Evolutionary conservation across 176 grass and related monocot species (phyloP).

Genomic region (Neostapfia colusana): DNA sequence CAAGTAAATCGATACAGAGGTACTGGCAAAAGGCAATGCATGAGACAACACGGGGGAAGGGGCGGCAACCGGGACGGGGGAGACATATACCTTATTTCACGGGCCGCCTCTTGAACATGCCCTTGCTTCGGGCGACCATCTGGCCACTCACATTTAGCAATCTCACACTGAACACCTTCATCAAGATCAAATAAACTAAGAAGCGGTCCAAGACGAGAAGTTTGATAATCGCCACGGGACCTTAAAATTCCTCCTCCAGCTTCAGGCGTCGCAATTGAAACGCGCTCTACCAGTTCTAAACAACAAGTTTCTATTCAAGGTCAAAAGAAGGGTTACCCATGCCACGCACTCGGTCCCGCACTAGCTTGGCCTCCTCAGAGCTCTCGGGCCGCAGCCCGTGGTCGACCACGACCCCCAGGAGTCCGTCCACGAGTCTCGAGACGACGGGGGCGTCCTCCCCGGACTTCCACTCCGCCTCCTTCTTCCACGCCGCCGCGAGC

Average conservation of each 20-base stretch:
- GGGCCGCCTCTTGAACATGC: conserved; percentile 89
- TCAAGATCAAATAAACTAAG: conserved; percentile 12
- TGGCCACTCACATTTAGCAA: conserved; percentile 77
- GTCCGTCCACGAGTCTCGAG: conserved; percentile 57
- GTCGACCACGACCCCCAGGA: conserved; percentile 81
- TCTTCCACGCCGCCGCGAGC: conserved; percentile 75
- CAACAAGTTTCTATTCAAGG: not conserved
- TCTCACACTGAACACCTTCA: conserved; percentile 76
- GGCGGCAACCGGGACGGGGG: not conserved
- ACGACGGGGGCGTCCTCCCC: not conserved
- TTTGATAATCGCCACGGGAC: not conserved
- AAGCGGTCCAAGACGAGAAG: not conserved
- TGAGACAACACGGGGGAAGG: not conserved
- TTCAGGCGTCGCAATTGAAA: conserved; percentile 3
- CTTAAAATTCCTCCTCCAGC: not conserved
- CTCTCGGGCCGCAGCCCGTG: conserved; percentile 76
- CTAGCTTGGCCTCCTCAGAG: conserved; percentile 66
- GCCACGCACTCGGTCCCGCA: conserved; percentile 61
- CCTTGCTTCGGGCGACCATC: conserved; percentile 79
- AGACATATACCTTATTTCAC: conserved; percentile 71
- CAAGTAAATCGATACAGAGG: conserved; percentile 1
- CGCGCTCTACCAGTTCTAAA: not conserved
- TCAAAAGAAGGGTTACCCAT: conserved; percentile 52
- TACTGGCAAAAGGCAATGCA: conserved; percentile 14
- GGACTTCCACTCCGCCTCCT: conserved; percentile 20